A percentile compares a stretch with the other conserved stretches of the same genome.
phyloP scores from a whole-genome alignment of 495 filamentous ascomycete genomes.

The Talaromyces trachyspermus region DNA sequence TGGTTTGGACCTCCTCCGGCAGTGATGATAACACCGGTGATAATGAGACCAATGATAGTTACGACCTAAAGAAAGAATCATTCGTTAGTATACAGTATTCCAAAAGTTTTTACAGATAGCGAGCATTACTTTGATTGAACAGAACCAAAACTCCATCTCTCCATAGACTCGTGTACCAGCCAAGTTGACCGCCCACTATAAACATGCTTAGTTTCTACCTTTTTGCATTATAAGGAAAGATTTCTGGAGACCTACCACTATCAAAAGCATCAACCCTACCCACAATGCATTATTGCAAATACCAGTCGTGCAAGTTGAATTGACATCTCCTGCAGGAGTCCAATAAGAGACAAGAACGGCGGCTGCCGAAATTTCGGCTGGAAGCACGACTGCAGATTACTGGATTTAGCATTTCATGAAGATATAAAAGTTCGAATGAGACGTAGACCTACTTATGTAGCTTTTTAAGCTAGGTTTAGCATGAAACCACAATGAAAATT shows the following conservation, averaged over 20 bases:
- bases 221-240: not conserved
- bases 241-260: constrained; percentile 13
- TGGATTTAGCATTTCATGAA: constrained; percentile 28
- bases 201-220: not conserved
- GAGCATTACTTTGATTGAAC: constrained; percentile 19
- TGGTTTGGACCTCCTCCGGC: constrained; percentile 56
- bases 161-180: constrained; percentile 18
- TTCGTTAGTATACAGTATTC: constrained; percentile 7
- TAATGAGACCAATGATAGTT: constrained; percentile 61
- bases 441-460: constrained; percentile 2
- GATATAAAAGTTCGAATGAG: too few species aligned
- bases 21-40: constrained; percentile 59
- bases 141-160: constrained; percentile 23
- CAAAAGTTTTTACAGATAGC: constrained; percentile 4
- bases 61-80: constrained; percentile 60
- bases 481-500: not conserved
- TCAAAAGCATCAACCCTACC: constrained; percentile 14
- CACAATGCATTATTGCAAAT: constrained; percentile 23
- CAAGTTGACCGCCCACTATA: constrained; percentile 14
- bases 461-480: too few species aligned
- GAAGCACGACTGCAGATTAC: constrained; percentile 49
- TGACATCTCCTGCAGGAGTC: constrained; percentile 24
- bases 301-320: constrained; percentile 17
- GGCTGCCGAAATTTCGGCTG: constrained; percentile 61
- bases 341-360: constrained; percentile 65